Evolutionary conservation across 176 grass and related monocot species (phyloP).

Genomic region (Themeda triandra): DNA sequence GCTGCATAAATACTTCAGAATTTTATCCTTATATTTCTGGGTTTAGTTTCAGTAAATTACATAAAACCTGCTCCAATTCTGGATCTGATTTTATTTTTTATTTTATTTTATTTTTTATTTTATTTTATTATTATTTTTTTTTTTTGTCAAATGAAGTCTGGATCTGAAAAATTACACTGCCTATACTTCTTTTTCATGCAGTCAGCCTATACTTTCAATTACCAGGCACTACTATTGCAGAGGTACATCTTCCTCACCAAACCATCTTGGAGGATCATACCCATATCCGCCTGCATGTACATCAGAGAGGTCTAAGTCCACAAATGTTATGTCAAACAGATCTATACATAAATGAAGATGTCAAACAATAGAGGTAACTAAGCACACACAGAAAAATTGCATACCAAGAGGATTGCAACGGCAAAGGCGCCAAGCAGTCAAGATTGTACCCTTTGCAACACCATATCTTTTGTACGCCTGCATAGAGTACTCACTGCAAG

Average conservation of each 20-base stretch:
- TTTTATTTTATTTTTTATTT: too few species aligned
- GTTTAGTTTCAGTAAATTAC: slow-evolving; percentile 19
- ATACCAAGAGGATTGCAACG: slow-evolving; percentile 83
- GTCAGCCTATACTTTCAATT: slow-evolving; percentile 21
- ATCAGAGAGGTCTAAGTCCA: background rate
- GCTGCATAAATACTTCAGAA: background rate
- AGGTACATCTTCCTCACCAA: slow-evolving; percentile 60
- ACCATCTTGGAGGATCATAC: slow-evolving; percentile 91
- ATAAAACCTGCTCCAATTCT: background rate
- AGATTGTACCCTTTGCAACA: slow-evolving; percentile 59
- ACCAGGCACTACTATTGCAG: slow-evolving; percentile 25
- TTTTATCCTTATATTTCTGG: background rate
- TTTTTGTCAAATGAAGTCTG: too few species aligned
- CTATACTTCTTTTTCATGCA: too few species aligned
- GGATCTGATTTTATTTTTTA: too few species aligned
- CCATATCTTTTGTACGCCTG: slow-evolving; percentile 77
- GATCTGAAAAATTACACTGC: background rate
- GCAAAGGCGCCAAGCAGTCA: slow-evolving; percentile 77
- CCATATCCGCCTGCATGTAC: slow-evolving; percentile 58
- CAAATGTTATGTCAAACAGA: background rate
- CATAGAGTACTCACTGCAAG: slow-evolving; percentile 88
- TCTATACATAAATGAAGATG: slow-evolving; percentile 4
- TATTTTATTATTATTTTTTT: too few species aligned
- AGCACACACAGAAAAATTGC: background rate
- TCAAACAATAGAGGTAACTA: background rate